Evolutionary conservation across 371 early-diverging fungal genomes (phyloP), one percentile per base, ranked within the genome.

Genomic region (Mucor circinelloides): DNA sequence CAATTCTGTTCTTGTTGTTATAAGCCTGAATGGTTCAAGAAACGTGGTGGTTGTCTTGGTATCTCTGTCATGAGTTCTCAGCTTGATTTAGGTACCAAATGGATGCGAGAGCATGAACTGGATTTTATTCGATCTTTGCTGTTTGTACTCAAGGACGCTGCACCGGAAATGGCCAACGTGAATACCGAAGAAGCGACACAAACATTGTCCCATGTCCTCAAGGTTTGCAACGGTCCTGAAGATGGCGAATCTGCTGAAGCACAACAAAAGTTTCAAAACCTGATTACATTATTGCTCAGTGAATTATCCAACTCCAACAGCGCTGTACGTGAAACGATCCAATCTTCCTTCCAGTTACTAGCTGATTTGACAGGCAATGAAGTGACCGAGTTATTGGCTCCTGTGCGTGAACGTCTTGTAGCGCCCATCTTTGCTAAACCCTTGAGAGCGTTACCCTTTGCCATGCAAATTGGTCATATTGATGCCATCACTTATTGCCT

Each of bases 401-500:
- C 95, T 0, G 93, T 93, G 0, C 84, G 92, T 46, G 96, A 96
- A 59, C 87, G 93, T 2, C 82, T 99, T 12, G 84, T 98, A n/a
- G 84, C 83, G 1, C 97, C 98, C 1, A 99, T 99, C 58, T 99
- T 98, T 79, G 89, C 96, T 34, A 98, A 98, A 73, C 99, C 99
- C 3, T 78, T 99, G 64, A 93, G 99, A 8, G 97, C 98, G 0
- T 83, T 99, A 21, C 97, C 99, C 0, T 93, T 95, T 79, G 89
- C 94, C 38, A 94, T 97, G 92, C 99, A 98, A 77, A 98, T 99
- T 28, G 99, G 99, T 9, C 90, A 97, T 71, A 97, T 97, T 67
- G 99, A 99, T 69, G 99, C 99, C 19, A 94, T 99, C 65, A 97
- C 97, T 0, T 99, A 96, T 76, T 96, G 97, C 63, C 81, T 99